Evolutionary conservation across 768 basidiomycete species (phyloP).

Genomic region (Suillus weaverae): DNA sequence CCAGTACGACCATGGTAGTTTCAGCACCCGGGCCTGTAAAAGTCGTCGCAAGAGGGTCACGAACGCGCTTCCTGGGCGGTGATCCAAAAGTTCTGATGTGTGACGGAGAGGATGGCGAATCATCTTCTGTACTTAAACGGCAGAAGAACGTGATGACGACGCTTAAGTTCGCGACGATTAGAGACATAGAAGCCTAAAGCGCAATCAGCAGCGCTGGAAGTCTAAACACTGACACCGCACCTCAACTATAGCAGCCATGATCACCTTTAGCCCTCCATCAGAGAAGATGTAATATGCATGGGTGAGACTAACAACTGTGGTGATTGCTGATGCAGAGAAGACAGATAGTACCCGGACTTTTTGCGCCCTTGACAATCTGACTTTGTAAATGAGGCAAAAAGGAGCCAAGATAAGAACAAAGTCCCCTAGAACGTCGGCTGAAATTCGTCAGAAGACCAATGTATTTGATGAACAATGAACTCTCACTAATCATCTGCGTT

Average conservation of each 20-base stretch:
- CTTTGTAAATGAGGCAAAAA: constrained; percentile 41
- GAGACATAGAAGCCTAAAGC: background rate
- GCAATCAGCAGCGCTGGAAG: background rate
- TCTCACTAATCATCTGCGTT: background rate
- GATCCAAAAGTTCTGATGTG: background rate
- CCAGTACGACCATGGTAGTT: background rate
- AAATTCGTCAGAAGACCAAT: background rate
- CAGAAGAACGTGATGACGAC: background rate
- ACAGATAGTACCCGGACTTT: constrained; percentile 42
- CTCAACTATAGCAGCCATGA: background rate
- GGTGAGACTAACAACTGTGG: constrained; percentile 44
- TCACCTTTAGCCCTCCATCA: background rate
- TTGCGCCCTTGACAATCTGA: constrained; percentile 40
- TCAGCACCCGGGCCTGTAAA: background rate
- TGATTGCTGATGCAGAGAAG: constrained; percentile 55
- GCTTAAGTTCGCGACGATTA: background rate
- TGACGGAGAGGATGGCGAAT: background rate
- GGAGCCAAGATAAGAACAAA: constrained; percentile 48
- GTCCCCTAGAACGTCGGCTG: constrained; percentile 52
- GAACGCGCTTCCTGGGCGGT: background rate
- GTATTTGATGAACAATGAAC: background rate
- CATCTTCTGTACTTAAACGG: background rate
- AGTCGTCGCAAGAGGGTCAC: background rate
- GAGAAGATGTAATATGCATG: constrained; percentile 39
- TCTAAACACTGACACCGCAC: background rate